phyloP scores from a whole-genome alignment of 2,329 filamentous ascomycete genomes.

The Thelonectria rubi region DNA sequence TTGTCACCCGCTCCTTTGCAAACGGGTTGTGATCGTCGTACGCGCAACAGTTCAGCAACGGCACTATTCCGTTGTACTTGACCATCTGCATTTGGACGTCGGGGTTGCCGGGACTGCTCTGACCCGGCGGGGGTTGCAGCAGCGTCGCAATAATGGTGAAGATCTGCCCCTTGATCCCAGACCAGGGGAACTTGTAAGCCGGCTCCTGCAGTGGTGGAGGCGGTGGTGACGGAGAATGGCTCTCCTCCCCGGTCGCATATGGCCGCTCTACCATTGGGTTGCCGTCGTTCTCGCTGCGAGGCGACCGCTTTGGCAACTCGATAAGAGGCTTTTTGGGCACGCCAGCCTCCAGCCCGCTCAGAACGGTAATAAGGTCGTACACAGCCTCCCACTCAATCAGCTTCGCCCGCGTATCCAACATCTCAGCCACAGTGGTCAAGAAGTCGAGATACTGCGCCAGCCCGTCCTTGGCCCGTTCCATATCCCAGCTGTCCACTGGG shows the following conservation, averaged over 20 bases:
- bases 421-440: slow-evolving; percentile 87
- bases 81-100: slow-evolving; percentile 90
- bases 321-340: slow-evolving; percentile 84
- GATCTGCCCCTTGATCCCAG: slow-evolving; percentile 88
- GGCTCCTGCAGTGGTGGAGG: slow-evolving; percentile 65
- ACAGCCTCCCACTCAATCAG: slow-evolving; percentile 92
- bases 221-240: slow-evolving; percentile 50
- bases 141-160: slow-evolving; percentile 90
- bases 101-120: slow-evolving; percentile 70
- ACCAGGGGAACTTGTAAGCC: slow-evolving; percentile 71
- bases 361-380: slow-evolving; percentile 85
- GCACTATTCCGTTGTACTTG: slow-evolving; percentile 84
- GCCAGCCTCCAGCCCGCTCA: slow-evolving; percentile 86
- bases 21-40: slow-evolving; percentile 96
- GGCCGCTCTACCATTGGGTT: slow-evolving; percentile 68
- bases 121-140: slow-evolving; percentile 79
- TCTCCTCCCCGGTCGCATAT: slow-evolving; percentile 54
- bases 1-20: slow-evolving; percentile 88
- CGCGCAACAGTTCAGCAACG: slow-evolving; percentile 86
- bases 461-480: slow-evolving; percentile 95
- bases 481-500: slow-evolving; percentile 94
- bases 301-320: slow-evolving; percentile 48
- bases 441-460: slow-evolving; percentile 95
- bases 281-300: slow-evolving; percentile 29
- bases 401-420: slow-evolving; percentile 82